Base-by-base conservation (phyloP, 352 stramenopile genomes). In the Phytopythium montanum region DNA sequence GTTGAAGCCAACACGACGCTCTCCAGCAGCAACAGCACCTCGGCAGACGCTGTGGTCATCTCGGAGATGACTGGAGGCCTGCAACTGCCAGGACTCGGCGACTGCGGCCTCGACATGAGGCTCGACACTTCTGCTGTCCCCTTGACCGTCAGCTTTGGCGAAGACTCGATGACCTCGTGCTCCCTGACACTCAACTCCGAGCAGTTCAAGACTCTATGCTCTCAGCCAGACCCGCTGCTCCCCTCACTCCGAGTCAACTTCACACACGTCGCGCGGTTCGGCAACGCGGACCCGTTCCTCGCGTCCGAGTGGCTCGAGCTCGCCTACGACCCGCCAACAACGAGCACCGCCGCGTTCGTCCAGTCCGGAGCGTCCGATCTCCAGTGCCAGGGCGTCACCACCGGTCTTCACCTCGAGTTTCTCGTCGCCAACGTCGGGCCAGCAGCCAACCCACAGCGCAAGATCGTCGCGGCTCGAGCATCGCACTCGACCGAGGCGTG, bases 271-370 rank as follows among this genome's bases (percentile, higher is more conserved):
- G 73, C 71, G 25, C 51, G 46, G 13, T 80, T 80, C 18, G 73
- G 73, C 29, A 83, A 83, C 52, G 63, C 73, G 3, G 69, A 83
- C 14, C 71, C 70, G 52, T 72, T 72, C 29, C 44, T 83, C 10
- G 39, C 58, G 1, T 49, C 53, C 18, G 73, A 76, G 4, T 83
- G 73, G 73, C 71, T 80, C 41, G 44, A 41, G 23, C 45, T 79
- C 42, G 71, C 80, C 41, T 83, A 80, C 36, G 69, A 78, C 12
- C n/a, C 31, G 21, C 73, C 71, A 0, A 63, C 55, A 14, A 70
- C 61, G 33, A 66, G 26, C 53, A 59, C 36, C 0, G 41, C 71
- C 3, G 54, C 23, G 12, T 70, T 78, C 46, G 52, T 12, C 0
- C 63, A 70, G 10, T 62, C 69, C 9, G 44, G 39, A 0, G 44